Evolutionary conservation across 345 rosid genomes (phyloP).

Genomic region (Brassica juncea): DNA sequence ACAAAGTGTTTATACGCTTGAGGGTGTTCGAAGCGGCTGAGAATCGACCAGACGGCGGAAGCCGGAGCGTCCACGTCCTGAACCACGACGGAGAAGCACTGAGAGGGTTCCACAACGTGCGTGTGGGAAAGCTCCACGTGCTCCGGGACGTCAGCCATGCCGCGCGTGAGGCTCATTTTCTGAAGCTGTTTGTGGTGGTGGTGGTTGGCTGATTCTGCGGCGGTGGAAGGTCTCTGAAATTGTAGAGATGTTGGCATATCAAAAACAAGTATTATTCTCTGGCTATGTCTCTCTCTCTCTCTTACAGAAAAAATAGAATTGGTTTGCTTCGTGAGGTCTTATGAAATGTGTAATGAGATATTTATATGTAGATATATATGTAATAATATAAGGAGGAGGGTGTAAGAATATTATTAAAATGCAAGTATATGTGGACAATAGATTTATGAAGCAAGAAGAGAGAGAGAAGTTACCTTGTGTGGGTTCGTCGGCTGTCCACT

Average conservation of each 20-base stretch:
- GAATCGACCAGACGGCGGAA: slow-evolving; percentile 73
- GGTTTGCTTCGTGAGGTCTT: slow-evolving; percentile 21
- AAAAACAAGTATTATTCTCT: neutral
- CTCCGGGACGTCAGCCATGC: slow-evolving; percentile 47
- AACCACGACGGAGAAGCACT: slow-evolving; percentile 65
- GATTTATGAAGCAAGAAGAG: slow-evolving; percentile 4
- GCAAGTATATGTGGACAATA: slow-evolving; percentile 38
- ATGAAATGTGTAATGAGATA: slow-evolving; percentile 13
- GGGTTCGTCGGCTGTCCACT: slow-evolving; percentile 43
- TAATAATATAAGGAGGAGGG: neutral
- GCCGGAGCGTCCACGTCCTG: slow-evolving; percentile 63
- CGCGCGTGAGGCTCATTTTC: slow-evolving; percentile 42
- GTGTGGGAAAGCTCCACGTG: slow-evolving; percentile 53
- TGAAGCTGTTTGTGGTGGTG: slow-evolving; percentile 39
- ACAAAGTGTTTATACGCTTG: slow-evolving; percentile 82
- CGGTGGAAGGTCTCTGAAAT: slow-evolving; percentile 43
- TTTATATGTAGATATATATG: neutral
- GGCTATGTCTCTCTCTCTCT: slow-evolving; percentile 2
- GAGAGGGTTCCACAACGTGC: slow-evolving; percentile 53
- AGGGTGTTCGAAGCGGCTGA: slow-evolving; percentile 83
- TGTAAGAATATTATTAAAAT: slow-evolving; percentile 21
- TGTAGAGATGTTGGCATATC: slow-evolving; percentile 70
- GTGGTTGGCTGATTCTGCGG: slow-evolving; percentile 23
- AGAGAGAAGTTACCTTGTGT: slow-evolving; percentile 27
- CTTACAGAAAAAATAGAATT: neutral